These are phyloP conservation scores for Termitomyces sp. DNA, from an alignment of 768 basidiomycete genomes.

Conservation along the genomic window DNA sequence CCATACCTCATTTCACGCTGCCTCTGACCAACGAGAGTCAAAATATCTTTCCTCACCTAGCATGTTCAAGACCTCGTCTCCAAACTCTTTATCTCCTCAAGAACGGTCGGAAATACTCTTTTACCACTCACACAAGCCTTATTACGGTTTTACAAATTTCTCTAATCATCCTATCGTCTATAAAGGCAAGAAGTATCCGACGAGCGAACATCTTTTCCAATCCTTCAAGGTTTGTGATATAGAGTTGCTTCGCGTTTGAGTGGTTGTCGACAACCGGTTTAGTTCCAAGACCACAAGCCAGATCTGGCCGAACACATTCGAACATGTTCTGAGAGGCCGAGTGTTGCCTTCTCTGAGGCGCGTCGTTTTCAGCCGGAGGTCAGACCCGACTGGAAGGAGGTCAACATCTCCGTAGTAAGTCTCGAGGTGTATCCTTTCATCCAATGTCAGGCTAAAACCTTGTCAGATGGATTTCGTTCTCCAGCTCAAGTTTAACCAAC, in stretches of 20 bases:
- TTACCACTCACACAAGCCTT: constrained; percentile 57
- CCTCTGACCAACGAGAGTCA: background rate
- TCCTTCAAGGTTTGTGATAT: constrained; percentile 55
- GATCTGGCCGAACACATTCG: constrained; percentile 66
- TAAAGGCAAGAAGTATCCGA: constrained; percentile 61
- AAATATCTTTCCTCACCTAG: background rate
- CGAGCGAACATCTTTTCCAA: constrained; percentile 75
- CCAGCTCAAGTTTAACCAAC: constrained; percentile 69
- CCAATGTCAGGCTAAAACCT: constrained; percentile 14
- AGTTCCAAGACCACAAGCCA: constrained; percentile 59
- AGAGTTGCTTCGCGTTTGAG: background rate
- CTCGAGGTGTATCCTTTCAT: background rate
- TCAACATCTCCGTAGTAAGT: constrained; percentile 59
- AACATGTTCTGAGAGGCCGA: constrained; percentile 55
- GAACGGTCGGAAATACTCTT: constrained; percentile 43
- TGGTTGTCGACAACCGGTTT: background rate
- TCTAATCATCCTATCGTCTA: constrained; percentile 60
- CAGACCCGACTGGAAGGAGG: constrained; percentile 60
- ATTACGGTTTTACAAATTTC: constrained; percentile 74
- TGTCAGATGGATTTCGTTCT: constrained; percentile 58
- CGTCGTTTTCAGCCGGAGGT: constrained; percentile 58
- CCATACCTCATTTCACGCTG: background rate
- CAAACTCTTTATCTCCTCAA: constrained; percentile 13
- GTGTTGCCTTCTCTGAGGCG: constrained; percentile 62
- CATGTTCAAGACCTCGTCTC: constrained; percentile 5